Conservation (phyloP, 352 stramenopile species). For the Phytophthora tentaculata region DNA sequence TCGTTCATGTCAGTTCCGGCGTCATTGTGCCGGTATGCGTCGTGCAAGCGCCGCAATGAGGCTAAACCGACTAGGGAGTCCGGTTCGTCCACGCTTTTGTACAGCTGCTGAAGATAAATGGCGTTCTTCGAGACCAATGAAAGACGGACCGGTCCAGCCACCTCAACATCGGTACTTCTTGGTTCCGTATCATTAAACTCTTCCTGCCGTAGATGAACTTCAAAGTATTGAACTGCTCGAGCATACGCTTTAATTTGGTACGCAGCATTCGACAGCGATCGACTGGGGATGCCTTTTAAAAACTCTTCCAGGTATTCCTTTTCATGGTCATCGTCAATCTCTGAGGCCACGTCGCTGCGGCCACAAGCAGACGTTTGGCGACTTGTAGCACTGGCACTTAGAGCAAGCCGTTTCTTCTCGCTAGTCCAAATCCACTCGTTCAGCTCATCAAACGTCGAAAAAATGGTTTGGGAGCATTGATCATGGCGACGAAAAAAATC, state of each 20-base stretch:
- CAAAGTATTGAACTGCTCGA: conserved; percentile 79
- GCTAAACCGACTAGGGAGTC: conserved; percentile 68
- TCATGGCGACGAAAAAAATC: conserved; percentile 83
- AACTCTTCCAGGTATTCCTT: conserved; percentile 84
- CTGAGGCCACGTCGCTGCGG: conserved; percentile 51
- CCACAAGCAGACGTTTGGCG: conserved; percentile 43
- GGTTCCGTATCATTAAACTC: conserved; percentile 31
- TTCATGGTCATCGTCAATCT: conserved; percentile 75
- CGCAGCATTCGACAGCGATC: conserved; percentile 69
- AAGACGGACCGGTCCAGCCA: conserved; percentile 44
- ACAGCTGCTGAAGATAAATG: conserved; percentile 76
- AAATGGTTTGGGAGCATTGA: conserved; percentile 86
- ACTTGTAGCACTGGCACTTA: conserved; percentile 62
- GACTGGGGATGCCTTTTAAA: conserved; percentile 72
- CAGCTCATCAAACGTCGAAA: conserved; percentile 86
- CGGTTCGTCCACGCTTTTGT: conserved; percentile 80
- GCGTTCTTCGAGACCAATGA: conserved; percentile 66
- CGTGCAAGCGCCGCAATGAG: conserved; percentile 58
- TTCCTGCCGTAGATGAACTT: conserved; percentile 71
- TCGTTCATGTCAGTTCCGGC: conserved; percentile 26
- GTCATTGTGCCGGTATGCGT: conserved; percentile 46
- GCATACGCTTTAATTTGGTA: conserved; percentile 77
- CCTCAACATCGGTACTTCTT: conserved; percentile 25
- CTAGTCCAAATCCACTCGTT: conserved; percentile 90
- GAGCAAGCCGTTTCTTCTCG: conserved; percentile 77